Evolutionary conservation across 1,139 yeast genomes (phyloP).

Genomic region (Debaryomyces fabryi): DNA sequence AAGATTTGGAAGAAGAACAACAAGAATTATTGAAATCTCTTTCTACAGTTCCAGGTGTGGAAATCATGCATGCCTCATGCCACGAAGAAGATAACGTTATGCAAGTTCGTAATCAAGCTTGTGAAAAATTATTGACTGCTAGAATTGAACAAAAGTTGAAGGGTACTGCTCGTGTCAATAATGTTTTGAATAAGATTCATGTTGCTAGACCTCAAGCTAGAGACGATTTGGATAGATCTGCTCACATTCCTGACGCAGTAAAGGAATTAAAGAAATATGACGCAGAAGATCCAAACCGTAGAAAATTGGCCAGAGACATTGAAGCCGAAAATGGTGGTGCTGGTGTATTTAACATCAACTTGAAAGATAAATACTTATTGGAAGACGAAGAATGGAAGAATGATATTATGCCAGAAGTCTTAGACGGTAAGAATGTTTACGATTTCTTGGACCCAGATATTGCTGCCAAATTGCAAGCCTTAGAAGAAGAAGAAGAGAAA

Average conservation of each 20-base stretch:
- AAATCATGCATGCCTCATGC: constrained; percentile 91
- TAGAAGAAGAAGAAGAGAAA: constrained; percentile 96
- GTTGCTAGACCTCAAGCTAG: constrained; percentile 89
- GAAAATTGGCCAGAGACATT: constrained; percentile 80
- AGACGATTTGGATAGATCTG: constrained; percentile 80
- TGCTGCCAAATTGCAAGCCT: constrained; percentile 86
- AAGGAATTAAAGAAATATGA: constrained; percentile 66
- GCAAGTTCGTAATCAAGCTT: constrained; percentile 95
- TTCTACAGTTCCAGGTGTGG: constrained; percentile 73
- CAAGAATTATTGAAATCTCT: constrained; percentile 71
- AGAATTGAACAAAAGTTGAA: constrained; percentile 96
- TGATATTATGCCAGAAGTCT: constrained; percentile 94
- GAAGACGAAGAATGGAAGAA: constrained; percentile 98
- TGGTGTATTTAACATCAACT: constrained; percentile 92
- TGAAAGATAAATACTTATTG: constrained; percentile 85
- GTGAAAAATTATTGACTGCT: constrained; percentile 92
- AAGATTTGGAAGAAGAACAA: constrained; percentile 78
- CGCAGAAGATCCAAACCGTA: constrained; percentile 78
- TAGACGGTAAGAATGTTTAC: constrained; percentile 95
- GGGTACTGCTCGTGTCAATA: constrained; percentile 86
- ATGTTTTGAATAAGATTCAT: constrained; percentile 91
- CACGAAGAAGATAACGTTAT: constrained; percentile 92
- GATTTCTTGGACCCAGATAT: constrained; percentile 97
- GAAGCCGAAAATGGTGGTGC: constrained; percentile 98
- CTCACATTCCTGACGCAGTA: constrained; percentile 79